Conservation (phyloP, 1,284 basidiomycete species). For the Schizopora paradoxa region DNA sequence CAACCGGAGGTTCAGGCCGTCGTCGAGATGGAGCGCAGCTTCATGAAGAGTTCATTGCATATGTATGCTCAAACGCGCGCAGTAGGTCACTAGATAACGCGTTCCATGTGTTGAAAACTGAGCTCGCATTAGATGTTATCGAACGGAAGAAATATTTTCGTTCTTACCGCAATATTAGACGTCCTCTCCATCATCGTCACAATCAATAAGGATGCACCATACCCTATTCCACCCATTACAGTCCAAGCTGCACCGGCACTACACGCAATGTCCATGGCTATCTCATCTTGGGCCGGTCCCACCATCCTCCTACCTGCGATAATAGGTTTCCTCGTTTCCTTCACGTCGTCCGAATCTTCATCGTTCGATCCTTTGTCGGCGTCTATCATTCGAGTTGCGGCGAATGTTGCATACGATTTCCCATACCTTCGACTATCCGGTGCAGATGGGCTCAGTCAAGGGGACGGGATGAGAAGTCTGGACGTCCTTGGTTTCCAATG, state of each 20-base stretch:
- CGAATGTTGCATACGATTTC: conserved; percentile 41
- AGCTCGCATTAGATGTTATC: conserved; percentile 12
- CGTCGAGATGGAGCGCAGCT: conserved; percentile 3
- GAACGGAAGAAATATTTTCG: conserved; percentile 15
- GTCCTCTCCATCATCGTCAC: conserved; percentile 18
- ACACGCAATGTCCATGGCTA: conserved; percentile 48
- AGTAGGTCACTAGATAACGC: conserved; percentile 4
- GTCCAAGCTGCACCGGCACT: conserved; percentile 36
- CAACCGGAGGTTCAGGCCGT: conserved; percentile 11
- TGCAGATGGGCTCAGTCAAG: conserved; percentile 22
- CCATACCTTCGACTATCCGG: conserved; percentile 33
- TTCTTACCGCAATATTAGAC: conserved; percentile 13
- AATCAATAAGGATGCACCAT: conserved; percentile 18
- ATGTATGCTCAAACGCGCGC: background rate
- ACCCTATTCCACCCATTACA: conserved; percentile 42
- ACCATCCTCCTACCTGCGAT: conserved; percentile 49
- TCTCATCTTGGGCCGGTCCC: conserved; percentile 44
- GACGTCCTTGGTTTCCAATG: conserved; percentile 49
- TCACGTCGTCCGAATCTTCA: conserved; percentile 28
- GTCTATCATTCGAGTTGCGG: conserved; percentile 53
- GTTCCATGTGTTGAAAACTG: background rate
- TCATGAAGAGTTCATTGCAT: conserved; percentile 1
- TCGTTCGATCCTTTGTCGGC: conserved; percentile 55
- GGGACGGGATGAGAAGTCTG: conserved; percentile 24
- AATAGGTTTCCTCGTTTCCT: conserved; percentile 53